These are phyloP conservation scores for Saccharomyces uvarum DNA, from an alignment of 1,139 yeast species.

Conservation along the genomic window DNA sequence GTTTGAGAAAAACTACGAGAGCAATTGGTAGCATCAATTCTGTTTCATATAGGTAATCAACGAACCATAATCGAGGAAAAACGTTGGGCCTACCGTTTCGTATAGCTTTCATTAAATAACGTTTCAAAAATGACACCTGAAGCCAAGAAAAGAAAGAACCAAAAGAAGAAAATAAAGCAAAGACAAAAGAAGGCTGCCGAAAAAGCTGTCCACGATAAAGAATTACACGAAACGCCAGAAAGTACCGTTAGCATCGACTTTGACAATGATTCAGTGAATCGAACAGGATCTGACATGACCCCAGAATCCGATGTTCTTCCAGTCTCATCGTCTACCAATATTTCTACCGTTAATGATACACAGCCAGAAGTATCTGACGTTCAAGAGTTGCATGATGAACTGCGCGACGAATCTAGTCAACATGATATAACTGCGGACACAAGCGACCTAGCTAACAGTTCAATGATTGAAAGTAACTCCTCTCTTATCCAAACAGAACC, in stretches of 20 bases:
- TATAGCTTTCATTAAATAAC: background rate
- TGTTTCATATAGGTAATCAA: background rate
- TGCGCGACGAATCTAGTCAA: background rate
- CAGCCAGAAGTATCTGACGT: background rate
- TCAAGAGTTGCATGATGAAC: background rate
- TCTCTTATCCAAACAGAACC: background rate
- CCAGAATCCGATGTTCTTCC: background rate
- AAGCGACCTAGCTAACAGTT: background rate
- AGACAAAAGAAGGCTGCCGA: slow-evolving; percentile 26
- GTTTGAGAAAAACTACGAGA: background rate
- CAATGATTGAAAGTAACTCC: background rate
- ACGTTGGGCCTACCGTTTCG: background rate
- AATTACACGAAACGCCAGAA: slow-evolving; percentile 4
- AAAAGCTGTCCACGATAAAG: slow-evolving; percentile 5
- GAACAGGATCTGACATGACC: background rate
- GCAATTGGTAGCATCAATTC: background rate
- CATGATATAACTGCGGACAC: background rate
- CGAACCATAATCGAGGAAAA: background rate
- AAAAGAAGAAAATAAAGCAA: slow-evolving; percentile 30
- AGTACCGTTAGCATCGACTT: background rate
- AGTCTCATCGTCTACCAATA: background rate
- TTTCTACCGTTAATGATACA: background rate
- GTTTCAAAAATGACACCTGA: slow-evolving; percentile 22
- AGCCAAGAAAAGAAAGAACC: slow-evolving; percentile 30
- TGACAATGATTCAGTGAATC: background rate